Evolutionary conservation across 306 rosid genomes (phyloP).

Genomic region (Cicer chorassanicum): DNA sequence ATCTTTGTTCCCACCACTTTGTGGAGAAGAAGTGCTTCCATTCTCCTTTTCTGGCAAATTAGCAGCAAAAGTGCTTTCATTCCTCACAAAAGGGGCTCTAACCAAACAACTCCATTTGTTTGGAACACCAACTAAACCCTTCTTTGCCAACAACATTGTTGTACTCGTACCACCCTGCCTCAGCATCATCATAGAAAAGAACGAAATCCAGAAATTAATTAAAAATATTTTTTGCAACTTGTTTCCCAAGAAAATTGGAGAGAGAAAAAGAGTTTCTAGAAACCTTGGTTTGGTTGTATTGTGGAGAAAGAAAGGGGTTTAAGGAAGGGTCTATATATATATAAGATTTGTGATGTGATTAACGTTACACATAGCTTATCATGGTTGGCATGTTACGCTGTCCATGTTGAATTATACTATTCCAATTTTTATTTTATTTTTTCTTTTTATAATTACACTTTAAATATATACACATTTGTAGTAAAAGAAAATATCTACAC

Average conservation of each 20-base stretch:
- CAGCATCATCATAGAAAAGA: slow-evolving; percentile 31
- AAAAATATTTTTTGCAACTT: not conserved
- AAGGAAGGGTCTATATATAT: slow-evolving; percentile 31
- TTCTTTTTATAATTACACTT: not conserved
- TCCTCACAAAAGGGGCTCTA: slow-evolving; percentile 39
- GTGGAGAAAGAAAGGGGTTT: slow-evolving; percentile 39
- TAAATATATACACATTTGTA: no score
- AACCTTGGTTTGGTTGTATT: not conserved
- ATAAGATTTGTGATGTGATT: not conserved
- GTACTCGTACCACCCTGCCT: slow-evolving; percentile 39
- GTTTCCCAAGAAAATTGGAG: slow-evolving; percentile 2
- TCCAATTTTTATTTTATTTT: not conserved
- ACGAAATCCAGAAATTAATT: not conserved
- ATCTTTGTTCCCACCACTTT: slow-evolving; percentile 39
- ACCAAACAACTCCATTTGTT: slow-evolving; percentile 11
- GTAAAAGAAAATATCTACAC: no score
- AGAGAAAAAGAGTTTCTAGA: not conserved
- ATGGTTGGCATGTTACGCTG: slow-evolving; percentile 1
- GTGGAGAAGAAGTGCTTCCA: not conserved
- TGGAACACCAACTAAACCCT: slow-evolving; percentile 32
- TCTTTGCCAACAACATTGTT: not conserved
- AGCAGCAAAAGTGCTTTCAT: slow-evolving; percentile 39
- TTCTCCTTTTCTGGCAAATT: slow-evolving; percentile 43
- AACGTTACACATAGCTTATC: not conserved
- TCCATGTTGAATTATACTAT: not conserved